These are phyloP conservation scores for Phytopythium ostracodes DNA, from an alignment of 352 stramenopile species.

Conservation along the genomic window DNA sequence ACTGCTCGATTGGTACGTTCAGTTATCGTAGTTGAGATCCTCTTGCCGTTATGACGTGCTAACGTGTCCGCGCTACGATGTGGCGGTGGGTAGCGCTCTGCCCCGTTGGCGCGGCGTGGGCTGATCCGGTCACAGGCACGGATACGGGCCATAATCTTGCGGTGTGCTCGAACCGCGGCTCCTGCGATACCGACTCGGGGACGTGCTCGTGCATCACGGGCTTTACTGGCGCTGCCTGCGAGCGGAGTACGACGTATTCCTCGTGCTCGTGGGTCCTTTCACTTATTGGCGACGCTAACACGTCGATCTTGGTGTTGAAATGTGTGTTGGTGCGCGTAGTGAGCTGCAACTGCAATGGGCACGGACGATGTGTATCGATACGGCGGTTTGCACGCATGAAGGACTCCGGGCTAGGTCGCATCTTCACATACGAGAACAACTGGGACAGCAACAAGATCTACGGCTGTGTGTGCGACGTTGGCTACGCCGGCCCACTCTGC, in stretches of 20 bases:
- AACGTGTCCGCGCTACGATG: neutral
- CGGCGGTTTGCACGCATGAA: conserved; percentile 47
- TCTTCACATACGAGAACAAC: conserved; percentile 56
- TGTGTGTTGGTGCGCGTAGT: conserved; percentile 22
- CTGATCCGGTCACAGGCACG: conserved; percentile 45
- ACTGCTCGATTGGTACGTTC: conserved; percentile 53
- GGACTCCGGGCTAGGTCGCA: conserved; percentile 40
- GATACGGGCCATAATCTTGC: conserved; percentile 80
- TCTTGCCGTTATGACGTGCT: neutral
- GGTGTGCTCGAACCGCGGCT: conserved; percentile 86
- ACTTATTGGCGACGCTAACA: neutral
- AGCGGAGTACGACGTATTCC: conserved; percentile 62
- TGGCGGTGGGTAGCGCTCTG: conserved; percentile 33
- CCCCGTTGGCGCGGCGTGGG: conserved; percentile 63
- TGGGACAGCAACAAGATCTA: conserved; percentile 87
- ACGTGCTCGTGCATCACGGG: conserved; percentile 59
- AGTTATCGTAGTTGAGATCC: neutral
- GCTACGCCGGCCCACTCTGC: conserved; percentile 77
- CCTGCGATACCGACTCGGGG: conserved; percentile 54
- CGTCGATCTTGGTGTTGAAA: neutral
- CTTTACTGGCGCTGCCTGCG: conserved; percentile 77
- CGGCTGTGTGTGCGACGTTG: conserved; percentile 83
- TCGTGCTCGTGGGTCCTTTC: neutral
- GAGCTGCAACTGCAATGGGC: conserved; percentile 68
- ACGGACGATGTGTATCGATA: conserved; percentile 84